Conservation (phyloP, 139 green algal genomes). For the Zygnema cylindricum region DNA sequence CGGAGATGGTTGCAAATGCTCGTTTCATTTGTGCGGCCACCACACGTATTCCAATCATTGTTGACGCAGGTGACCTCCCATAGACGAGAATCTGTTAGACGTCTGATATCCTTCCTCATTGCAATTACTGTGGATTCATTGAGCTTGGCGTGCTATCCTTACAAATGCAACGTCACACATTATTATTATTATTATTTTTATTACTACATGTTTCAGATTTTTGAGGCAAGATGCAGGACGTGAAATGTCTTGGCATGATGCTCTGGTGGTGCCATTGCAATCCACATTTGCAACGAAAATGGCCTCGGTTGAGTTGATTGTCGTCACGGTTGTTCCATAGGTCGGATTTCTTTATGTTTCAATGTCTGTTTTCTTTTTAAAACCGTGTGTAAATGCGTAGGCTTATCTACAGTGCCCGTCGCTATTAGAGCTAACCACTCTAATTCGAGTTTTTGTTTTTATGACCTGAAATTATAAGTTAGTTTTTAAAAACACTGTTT, state of each 20-base stretch:
- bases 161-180: not conserved
- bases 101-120: no score
- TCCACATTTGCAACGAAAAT: no score
- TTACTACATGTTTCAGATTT: not conserved
- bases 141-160: not conserved
- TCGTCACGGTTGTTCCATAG: no score
- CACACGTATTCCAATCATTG: slow-evolving; percentile 70
- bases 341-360: no score
- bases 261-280: no score
- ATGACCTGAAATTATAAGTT: not conserved
- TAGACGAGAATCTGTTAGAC: no score
- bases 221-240: no score
- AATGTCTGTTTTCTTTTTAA: no score
- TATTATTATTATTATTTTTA: not conserved
- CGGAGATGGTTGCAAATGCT: slow-evolving; percentile 62
- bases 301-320: no score
- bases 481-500: not conserved
- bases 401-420: no score
- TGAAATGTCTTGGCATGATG: no score
- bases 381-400: no score
- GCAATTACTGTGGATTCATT: not conserved
- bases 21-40: slow-evolving; percentile 2
- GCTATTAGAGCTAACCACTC: not conserved
- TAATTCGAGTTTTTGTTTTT: not conserved
- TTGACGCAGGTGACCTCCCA: slow-evolving; percentile 65